Evolutionary conservation across 169 alveolate genomes (phyloP), one percentile per base, ranked within the genome.

Genomic region (Toxoplasma gondii): DNA sequence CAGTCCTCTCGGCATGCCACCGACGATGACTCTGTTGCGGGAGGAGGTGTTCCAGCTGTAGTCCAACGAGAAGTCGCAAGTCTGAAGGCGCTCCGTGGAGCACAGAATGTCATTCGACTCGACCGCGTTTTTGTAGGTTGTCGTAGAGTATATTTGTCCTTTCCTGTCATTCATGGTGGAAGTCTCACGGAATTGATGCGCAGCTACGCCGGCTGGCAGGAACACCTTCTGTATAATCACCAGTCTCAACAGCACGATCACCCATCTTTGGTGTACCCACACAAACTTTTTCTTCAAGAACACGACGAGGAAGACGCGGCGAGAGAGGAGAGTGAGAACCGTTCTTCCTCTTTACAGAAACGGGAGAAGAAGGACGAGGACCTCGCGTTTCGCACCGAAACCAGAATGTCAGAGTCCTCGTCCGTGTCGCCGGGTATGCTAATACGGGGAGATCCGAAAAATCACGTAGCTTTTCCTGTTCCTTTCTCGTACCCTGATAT

Each of bases 101-200:
- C 41, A 29, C 93, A 74, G 31, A 88, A 93, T 74, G 53, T 93
- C 43, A 93, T 93, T n/a, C 41, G 58, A 16, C 38, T 93, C 2
- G 58, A 41, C 38, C 45, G 41, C 2, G 95, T 93, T 29, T 88
- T 86, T 45, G 78, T 93, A 27, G 95, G 95, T 31, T 44, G 83
- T 43, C 44, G 87, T 12, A 39, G 95, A 36, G 93, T 58, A 16
- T 93, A 93, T 53, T n/a, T 93, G 45, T 90, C 91, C 58, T 93
- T 93, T 64, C 95, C 95, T 24, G 49, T 88, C 29, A 78, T 93
- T 7, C 67, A 88, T 27, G 95, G 95, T 2, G 95, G 95, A 27
- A 93, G 88, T 31, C 93, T 93, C 39, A 88, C 82, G 17, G 95
- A 93, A 41, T 39, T 45, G 43, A 31, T 91, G 64, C 24, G 90